These are phyloP conservation scores for Cytospora schulzeri DNA, from an alignment of 2,329 filamentous ascomycete species.

Conservation along the genomic window DNA sequence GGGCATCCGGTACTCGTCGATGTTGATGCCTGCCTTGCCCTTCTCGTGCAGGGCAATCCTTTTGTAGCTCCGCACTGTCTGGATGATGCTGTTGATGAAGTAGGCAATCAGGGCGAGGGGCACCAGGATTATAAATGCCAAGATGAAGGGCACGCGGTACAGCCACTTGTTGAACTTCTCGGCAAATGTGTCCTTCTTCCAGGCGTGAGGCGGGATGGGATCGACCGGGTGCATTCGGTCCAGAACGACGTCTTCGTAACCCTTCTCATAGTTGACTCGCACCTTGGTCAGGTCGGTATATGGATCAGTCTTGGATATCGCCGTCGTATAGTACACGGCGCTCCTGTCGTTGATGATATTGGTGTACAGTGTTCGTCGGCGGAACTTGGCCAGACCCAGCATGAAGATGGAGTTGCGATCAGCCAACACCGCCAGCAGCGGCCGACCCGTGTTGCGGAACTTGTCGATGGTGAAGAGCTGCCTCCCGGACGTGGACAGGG, in stretches of 20 bases:
- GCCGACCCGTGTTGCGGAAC: conserved; percentile 80
- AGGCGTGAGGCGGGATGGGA: conserved; percentile 42
- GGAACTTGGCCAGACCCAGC: conserved; percentile 73
- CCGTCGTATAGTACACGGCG: conserved; percentile 81
- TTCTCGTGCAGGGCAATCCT: conserved; percentile 77
- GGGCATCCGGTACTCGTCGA: conserved; percentile 74
- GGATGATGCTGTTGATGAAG: conserved; percentile 73
- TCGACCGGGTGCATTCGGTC: conserved; percentile 66
- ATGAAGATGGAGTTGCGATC: conserved; percentile 87
- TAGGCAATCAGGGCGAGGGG: conserved; percentile 73
- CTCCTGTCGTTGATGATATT: conserved; percentile 87
- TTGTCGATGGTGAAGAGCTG: conserved; percentile 87
- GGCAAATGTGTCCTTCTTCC: conserved; percentile 28
- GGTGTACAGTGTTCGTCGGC: conserved; percentile 75
- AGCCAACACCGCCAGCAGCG: conserved; percentile 78
- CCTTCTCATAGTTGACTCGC: conserved; percentile 72
- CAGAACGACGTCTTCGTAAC: conserved; percentile 75
- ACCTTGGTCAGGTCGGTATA: conserved; percentile 69
- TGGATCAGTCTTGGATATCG: conserved; percentile 76
- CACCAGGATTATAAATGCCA: conserved; percentile 69
- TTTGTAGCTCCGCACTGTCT: conserved; percentile 72
- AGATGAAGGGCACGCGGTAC: conserved; percentile 61
- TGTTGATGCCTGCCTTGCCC: conserved; percentile 67
- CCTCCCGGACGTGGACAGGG: conserved; percentile 78
- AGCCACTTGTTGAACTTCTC: conserved; percentile 39